These are phyloP conservation scores for Colletotrichum aenigma DNA, from an alignment of 2,329 filamentous ascomycete species.

Conservation along the genomic window DNA sequence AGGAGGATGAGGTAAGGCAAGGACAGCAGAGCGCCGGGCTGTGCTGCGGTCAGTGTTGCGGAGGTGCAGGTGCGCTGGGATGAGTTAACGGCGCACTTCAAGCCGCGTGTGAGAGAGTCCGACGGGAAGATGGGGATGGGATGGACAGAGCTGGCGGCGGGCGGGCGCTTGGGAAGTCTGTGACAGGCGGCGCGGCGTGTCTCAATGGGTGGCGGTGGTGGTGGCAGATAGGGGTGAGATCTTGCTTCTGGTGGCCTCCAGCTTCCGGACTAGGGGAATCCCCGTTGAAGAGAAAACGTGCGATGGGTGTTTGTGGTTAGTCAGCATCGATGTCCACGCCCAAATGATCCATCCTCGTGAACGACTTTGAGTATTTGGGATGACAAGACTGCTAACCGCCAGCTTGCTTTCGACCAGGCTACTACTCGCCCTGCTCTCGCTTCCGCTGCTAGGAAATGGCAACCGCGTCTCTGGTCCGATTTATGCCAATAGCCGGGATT, in stretches of 20 bases:
- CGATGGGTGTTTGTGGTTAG: background rate
- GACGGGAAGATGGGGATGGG: background rate
- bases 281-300: background rate
- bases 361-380: background rate
- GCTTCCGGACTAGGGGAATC: background rate
- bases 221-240: background rate
- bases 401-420: background rate
- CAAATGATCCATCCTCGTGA: background rate
- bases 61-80: background rate
- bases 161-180: background rate
- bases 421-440: background rate
- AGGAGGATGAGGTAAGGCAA: conserved; percentile 12
- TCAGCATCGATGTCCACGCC: background rate
- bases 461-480: background rate
- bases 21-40: background rate
- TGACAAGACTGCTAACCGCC: background rate
- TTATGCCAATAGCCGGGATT: background rate
- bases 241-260: background rate
- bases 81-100: background rate
- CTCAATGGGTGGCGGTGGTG: background rate
- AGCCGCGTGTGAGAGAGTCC: background rate
- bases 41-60: background rate
- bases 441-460: background rate
- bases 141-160: background rate
- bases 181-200: background rate